A percentile compares a stretch with the other conserved stretches of the same genome.
These are phyloP conservation scores for Pestalotiopsis sp. DNA, from an alignment of 2,329 filamentous ascomycete species.

Conservation along the genomic window DNA sequence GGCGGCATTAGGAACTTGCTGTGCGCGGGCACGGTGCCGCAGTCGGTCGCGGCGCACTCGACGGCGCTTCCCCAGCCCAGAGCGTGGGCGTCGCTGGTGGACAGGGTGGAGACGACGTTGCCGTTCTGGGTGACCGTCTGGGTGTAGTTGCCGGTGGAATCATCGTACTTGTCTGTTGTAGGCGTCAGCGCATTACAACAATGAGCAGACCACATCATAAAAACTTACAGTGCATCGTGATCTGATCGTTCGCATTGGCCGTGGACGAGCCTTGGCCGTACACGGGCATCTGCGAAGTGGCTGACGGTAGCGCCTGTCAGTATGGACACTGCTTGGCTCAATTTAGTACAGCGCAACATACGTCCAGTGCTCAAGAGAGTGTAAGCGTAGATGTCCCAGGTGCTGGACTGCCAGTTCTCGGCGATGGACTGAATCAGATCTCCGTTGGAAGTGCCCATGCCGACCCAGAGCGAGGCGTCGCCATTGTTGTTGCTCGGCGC, in stretches of 20 bases:
- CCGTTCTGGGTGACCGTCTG: conserved; percentile 19
- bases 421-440: conserved; percentile 49
- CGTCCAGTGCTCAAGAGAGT: conserved; percentile 37
- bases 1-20: conserved; percentile 21
- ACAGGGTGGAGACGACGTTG: conserved; percentile 17
- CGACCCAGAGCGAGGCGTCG: conserved; percentile 46
- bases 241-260: conserved; percentile 29
- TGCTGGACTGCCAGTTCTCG: conserved; percentile 33
- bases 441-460: conserved; percentile 48
- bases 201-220: background rate
- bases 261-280: conserved; percentile 27
- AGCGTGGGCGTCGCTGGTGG: conserved; percentile 18
- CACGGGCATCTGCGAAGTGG: conserved; percentile 32
- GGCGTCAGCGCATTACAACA: background rate
- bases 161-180: conserved; percentile 16
- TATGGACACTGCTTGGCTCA: background rate
- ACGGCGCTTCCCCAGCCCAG: conserved; percentile 22
- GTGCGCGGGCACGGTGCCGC: conserved; percentile 41
- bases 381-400: conserved; percentile 46
- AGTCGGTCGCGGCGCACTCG: conserved; percentile 38
- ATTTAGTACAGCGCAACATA: background rate
- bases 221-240: conserved; percentile 39
- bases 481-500: conserved; percentile 37
- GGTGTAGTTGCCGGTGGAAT: conserved; percentile 19
- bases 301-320: background rate